Evolutionary conservation across 345 rosid genomes (phyloP).

Genomic region (Ceriops decandra): DNA sequence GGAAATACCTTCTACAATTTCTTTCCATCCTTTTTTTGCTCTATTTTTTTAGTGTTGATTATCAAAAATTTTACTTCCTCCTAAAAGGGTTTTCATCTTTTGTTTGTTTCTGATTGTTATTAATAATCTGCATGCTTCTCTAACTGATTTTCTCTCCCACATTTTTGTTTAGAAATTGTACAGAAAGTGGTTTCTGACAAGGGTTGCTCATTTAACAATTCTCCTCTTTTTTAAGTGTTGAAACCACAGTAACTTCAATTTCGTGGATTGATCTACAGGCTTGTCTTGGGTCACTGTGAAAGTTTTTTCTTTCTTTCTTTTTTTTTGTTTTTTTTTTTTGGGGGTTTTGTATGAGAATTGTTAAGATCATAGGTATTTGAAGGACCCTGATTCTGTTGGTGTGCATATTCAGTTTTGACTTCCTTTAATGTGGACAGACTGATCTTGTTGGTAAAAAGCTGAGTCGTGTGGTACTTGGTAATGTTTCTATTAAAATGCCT

Average conservation of each 20-base stretch:
- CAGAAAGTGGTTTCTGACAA: not conserved
- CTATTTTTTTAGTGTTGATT: not conserved
- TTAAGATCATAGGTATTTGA: not conserved
- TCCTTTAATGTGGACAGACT: not conserved
- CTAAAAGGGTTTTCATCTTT: not conserved
- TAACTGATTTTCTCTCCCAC: conserved; percentile 6
- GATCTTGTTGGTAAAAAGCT: not conserved
- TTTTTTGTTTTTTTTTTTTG: too few relatives aligned
- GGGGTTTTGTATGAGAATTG: not conserved
- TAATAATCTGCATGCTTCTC: not conserved
- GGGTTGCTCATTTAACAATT: conserved; percentile 6
- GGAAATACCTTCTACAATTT: not conserved
- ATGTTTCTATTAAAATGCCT: not conserved
- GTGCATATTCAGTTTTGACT: not conserved
- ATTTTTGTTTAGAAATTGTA: not conserved
- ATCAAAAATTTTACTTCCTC: not conserved
- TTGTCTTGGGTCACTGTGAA: not conserved
- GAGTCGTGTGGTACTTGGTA: not conserved
- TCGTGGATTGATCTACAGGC: not conserved
- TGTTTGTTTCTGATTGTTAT: not conserved
- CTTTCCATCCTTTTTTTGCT: conserved; percentile 1
- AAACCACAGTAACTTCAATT: conserved; percentile 2
- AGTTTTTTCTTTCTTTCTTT: not conserved
- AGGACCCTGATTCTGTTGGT: not conserved
- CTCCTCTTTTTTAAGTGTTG: conserved; percentile 1